Evolutionary conservation across 2,329 filamentous ascomycete species (phyloP).

Genomic region (Cladophialophora carrionii): DNA sequence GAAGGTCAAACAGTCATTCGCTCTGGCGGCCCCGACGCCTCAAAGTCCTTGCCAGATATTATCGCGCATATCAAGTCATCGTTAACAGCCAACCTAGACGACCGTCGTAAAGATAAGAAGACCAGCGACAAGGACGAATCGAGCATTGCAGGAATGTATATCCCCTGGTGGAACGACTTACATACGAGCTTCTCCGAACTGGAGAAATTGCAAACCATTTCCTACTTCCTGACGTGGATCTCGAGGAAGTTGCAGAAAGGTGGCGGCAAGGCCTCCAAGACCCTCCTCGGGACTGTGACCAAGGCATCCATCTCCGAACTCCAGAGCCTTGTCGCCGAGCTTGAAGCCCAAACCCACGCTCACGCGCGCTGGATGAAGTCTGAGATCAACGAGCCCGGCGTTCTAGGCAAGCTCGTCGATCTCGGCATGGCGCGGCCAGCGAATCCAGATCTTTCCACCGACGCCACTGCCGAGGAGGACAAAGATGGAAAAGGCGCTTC

Average conservation of each 20-base stretch:
- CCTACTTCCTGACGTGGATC: slow-evolving; percentile 40
- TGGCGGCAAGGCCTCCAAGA: slow-evolving; percentile 26
- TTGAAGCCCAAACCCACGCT: slow-evolving; percentile 43
- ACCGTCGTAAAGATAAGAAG: slow-evolving; percentile 3
- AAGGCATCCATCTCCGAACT: slow-evolving; percentile 19
- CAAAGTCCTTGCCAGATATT: slow-evolving; percentile 6
- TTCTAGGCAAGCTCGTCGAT: slow-evolving; percentile 49
- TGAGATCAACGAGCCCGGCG: slow-evolving; percentile 46
- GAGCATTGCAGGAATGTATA: slow-evolving; percentile 26
- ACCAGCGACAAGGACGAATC: not conserved
- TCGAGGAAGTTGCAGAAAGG: slow-evolving; percentile 20
- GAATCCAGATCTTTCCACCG: not conserved
- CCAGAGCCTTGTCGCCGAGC: slow-evolving; percentile 19
- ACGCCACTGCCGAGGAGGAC: not conserved
- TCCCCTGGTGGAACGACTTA: slow-evolving; percentile 49
- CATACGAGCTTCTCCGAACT: slow-evolving; percentile 46
- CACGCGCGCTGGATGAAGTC: slow-evolving; percentile 46
- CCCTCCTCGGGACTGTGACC: not conserved
- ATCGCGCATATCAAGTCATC: slow-evolving; percentile 19
- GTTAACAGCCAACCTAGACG: slow-evolving; percentile 10
- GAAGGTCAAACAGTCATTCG: not conserved
- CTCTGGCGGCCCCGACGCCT: not conserved
- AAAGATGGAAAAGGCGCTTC: not conserved
- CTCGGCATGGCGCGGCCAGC: slow-evolving; percentile 42
- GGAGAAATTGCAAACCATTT: slow-evolving; percentile 48